These are phyloP conservation scores for Syzygium malaccense DNA, from an alignment of 441 rosid genomes.

Conservation along the genomic window DNA sequence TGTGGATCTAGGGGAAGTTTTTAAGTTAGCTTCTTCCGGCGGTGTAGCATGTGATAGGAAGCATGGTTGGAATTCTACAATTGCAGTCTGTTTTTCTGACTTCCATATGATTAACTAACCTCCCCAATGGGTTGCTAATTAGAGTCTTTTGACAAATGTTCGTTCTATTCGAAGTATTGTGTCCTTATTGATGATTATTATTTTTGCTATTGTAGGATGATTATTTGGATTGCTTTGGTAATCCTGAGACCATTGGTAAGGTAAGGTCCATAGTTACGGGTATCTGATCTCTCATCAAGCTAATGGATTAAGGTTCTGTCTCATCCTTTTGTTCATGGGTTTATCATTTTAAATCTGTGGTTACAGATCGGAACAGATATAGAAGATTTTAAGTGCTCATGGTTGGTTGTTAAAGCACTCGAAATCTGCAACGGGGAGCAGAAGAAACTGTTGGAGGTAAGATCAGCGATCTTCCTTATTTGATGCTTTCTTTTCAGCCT, in stretches of 20 bases:
- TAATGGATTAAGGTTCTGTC: not conserved
- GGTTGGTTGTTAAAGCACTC: conserved; percentile 83
- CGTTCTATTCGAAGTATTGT: not conserved
- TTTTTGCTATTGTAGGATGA: conserved; percentile 46
- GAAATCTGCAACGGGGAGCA: conserved; percentile 66
- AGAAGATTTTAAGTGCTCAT: conserved; percentile 92
- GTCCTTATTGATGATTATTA: not conserved
- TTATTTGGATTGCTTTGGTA: conserved; percentile 83
- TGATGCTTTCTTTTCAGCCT: not conserved
- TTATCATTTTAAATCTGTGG: not conserved
- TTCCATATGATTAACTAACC: not conserved
- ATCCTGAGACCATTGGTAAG: conserved; percentile 75
- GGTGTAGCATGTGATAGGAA: not conserved
- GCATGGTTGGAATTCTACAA: not conserved
- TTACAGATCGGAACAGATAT: conserved; percentile 87
- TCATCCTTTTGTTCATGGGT: not conserved
- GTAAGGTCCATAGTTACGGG: conserved; percentile 15
- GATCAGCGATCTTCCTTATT: not conserved
- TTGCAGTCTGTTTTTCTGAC: not conserved
- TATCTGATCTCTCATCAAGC: not conserved
- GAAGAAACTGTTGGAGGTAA: conserved; percentile 61
- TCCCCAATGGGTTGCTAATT: not conserved
- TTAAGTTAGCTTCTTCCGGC: not conserved
- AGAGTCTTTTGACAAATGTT: not conserved
- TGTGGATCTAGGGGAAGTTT: not conserved